Percentiles rank a stretch among this genome's conserved stretches.
Evolutionary conservation across 1,139 yeast genomes (phyloP).

Genomic region (Zygoascus sp.): DNA sequence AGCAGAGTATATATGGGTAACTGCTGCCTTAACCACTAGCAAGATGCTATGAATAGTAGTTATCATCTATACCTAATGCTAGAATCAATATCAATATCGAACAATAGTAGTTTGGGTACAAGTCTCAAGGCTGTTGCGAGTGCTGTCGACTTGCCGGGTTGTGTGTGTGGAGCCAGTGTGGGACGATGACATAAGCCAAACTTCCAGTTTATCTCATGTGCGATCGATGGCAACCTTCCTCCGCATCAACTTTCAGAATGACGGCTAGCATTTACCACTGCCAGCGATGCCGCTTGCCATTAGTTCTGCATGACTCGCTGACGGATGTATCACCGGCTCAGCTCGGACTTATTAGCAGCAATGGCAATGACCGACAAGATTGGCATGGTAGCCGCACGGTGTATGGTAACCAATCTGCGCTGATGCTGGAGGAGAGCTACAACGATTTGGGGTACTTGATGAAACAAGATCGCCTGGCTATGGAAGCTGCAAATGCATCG

Average conservation of each 20-base stretch:
- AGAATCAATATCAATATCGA: too few species aligned
- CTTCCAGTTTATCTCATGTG: too few species aligned
- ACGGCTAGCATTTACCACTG: conserved; percentile 37
- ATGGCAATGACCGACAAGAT: conserved; percentile 25
- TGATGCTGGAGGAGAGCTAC: conserved; percentile 1
- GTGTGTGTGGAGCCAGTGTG: too few species aligned
- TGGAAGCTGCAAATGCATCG: conserved; percentile 22
- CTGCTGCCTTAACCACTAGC: too few species aligned
- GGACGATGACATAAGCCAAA: too few species aligned
- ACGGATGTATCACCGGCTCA: conserved; percentile 51
- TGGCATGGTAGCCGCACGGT: conserved; percentile 14
- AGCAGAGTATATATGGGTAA: too few species aligned
- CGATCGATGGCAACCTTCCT: too few species aligned
- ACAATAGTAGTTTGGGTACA: too few species aligned
- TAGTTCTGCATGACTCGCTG: conserved; percentile 52
- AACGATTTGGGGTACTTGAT: conserved; percentile 1
- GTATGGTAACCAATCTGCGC: conserved; percentile 2
- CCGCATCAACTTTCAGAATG: not conserved
- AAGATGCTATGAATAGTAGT: too few species aligned
- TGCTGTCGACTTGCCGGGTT: too few species aligned
- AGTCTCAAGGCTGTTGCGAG: too few species aligned
- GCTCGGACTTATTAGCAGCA: conserved; percentile 39
- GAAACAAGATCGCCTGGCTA: not conserved
- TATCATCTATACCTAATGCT: too few species aligned
- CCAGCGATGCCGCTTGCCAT: conserved; percentile 57